Evolutionary conservation across 2,329 filamentous ascomycete genomes (phyloP), one percentile per base, ranked within the genome.

Genomic region (Chaetomiaceae sp.): DNA sequence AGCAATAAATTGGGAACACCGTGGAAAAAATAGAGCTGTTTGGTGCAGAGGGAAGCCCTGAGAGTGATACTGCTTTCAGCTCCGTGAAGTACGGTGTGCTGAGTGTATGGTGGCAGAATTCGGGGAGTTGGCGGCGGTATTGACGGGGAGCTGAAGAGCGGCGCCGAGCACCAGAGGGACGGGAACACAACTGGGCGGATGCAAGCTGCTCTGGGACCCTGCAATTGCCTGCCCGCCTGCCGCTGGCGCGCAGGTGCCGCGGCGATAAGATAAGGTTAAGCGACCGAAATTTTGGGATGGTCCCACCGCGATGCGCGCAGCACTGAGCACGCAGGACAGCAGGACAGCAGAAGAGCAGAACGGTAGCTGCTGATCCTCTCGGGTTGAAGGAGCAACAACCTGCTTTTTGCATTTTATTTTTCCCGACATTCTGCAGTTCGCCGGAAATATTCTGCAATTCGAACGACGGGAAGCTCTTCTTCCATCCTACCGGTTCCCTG

Each of bases 221-320:
- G 50, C 40, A n/a, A n/a, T 59, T 59, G 62, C 59, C 56, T 57
- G 56, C 61, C 61, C 59, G 57, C 59, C 55, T 31, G 27, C 27
- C 27, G 27, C 27, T 9, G 25, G 5, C 8, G 27, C 27, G 9
- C 27, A 31, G n/a, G n/a, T n/a, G n/a, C n/a, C n/a, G n/a, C n/a
- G n/a, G n/a, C n/a, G n/a, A n/a, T n/a, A n/a, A n/a, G n/a, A n/a
- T n/a, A n/a, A n/a, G n/a, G n/a, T n/a, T n/a, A n/a, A n/a, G n/a
- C n/a, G n/a, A n/a, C n/a, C n/a, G n/a, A n/a, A n/a, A n/a, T n/a
- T n/a, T n/a, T n/a, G n/a, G n/a, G n/a, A n/a, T n/a, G n/a, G n/a
- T n/a, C n/a, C n/a, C n/a, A n/a, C n/a, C n/a, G n/a, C n/a, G n/a
- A n/a, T n/a, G n/a, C n/a, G n/a, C n/a, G n/a, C n/a, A n/a, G n/a